Conservation (phyloP, 768 basidiomycete species). For the Naganishia vaughanmartiniae region DNA sequence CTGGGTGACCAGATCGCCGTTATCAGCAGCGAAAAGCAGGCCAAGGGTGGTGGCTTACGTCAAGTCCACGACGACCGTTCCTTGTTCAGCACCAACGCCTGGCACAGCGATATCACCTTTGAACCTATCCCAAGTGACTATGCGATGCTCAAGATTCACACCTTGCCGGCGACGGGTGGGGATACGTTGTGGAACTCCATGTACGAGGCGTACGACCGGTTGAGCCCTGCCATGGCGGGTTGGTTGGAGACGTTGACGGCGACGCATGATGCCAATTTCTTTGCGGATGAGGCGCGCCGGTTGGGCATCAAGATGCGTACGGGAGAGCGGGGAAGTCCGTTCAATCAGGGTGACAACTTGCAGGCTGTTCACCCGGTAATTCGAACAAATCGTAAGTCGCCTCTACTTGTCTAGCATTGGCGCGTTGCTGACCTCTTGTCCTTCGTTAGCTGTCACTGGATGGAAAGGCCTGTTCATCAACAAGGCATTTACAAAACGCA, state of each 20-base stretch:
- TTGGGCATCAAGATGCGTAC: conserved; percentile 45
- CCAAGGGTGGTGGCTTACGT: conserved; percentile 41
- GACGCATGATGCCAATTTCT: conserved; percentile 51
- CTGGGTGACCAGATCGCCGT: conserved; percentile 38
- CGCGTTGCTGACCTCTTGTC: background rate
- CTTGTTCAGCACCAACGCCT: conserved; percentile 40
- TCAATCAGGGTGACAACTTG: conserved; percentile 50
- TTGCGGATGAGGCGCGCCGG: conserved; percentile 45
- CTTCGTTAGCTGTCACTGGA: conserved; percentile 56
- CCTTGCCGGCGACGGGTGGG: conserved; percentile 46
- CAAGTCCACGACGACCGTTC: conserved; percentile 42
- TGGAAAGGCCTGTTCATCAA: conserved; percentile 61
- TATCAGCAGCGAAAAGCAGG: conserved; percentile 43
- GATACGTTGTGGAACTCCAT: conserved; percentile 49
- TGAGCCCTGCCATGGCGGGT: conserved; percentile 43
- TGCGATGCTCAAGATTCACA: conserved; percentile 51
- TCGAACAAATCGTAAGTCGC: conserved; percentile 47
- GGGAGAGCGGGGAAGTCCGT: conserved; percentile 46
- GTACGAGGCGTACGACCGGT: conserved; percentile 47
- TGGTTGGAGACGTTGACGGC: conserved; percentile 50
- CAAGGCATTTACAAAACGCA: conserved; percentile 60
- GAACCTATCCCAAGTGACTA: conserved; percentile 48
- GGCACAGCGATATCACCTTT: conserved; percentile 50
- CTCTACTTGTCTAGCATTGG: background rate
- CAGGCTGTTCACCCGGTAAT: conserved; percentile 49